A percentile compares a stretch with the other conserved stretches of the same genome.
Evolutionary conservation across 2,329 filamentous ascomycete species (phyloP).

Genomic region (Ceratocystiopsis sp.): DNA sequence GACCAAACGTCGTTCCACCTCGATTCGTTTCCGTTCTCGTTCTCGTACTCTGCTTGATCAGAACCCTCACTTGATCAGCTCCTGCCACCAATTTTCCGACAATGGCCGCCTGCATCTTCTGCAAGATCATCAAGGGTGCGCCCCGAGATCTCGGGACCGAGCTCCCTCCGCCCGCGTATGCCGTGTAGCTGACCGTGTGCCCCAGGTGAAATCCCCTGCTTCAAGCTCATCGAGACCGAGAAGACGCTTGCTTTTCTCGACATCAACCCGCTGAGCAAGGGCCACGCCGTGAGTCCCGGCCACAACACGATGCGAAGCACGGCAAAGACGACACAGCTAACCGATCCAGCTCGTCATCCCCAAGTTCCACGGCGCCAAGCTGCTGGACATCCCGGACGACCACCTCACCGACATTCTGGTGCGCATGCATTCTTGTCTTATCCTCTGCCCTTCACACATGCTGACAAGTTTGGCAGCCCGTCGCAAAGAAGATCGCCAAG

Average conservation of each 20-base stretch:
- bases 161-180: background rate
- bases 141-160: background rate
- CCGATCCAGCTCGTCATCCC: conserved; percentile 70
- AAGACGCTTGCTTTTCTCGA: conserved; percentile 93
- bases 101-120: conserved; percentile 77
- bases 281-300: conserved; percentile 56
- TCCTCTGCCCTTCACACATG: background rate
- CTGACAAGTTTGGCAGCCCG: conserved; percentile 29
- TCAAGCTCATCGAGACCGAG: conserved; percentile 91
- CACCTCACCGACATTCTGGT: conserved; percentile 67
- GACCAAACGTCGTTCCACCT: background rate
- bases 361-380: conserved; percentile 83
- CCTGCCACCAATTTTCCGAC: conserved; percentile 7
- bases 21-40: background rate
- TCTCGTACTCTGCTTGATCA: no score
- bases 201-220: conserved; percentile 79
- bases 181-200: background rate
- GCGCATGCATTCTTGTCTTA: conserved; percentile 12
- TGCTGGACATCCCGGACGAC: conserved; percentile 85
- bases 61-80: no score
- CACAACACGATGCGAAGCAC: no score
- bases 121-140: conserved; percentile 87
- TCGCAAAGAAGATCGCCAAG: conserved; percentile 71
- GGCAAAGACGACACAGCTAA: no score
- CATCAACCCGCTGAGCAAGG: conserved; percentile 74